Evolutionary conservation across 495 filamentous ascomycete genomes (phyloP), one percentile per base, ranked within the genome.

Genomic region (Penicillium goetzii): DNA sequence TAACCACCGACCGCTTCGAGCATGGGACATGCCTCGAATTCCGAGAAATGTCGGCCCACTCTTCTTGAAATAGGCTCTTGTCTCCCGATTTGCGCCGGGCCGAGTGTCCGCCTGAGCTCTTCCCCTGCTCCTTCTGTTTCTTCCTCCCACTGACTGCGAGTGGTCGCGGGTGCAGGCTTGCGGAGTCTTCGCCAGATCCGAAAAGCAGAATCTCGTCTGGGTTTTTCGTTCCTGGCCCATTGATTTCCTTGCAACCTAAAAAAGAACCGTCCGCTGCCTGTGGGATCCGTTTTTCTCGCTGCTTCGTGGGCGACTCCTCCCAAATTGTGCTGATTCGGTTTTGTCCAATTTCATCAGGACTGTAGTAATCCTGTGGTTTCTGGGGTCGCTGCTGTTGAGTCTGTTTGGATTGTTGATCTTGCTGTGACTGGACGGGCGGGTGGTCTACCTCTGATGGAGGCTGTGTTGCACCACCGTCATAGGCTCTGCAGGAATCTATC

Each of bases 181-280:
- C 52, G n/a, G 75, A 67, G 38, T 71, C 68, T 43, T 74, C 64
- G 8, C 59, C 61, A 3, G 74, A 72, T 21, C 74, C 73, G 63
- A 81, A 79, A 7, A 74, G 67, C 19, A 77, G 65, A 33, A 80
- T 78, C 33, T 79, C 77, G 74, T 80, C 78, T 21, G 77, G 77
- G 56, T 78, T 80, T 56, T 73, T 77, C 51, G 70, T 67, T 43
- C 65, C 59, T 12, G 74, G 68, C 14, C 72, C 71, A 58, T 76
- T 75, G 59, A 80, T 79, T 52, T 78, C 77, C 69, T 75, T 77
- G 74, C 78, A 80, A 14, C 77, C 78, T 76, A 81, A 78, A 76
- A 81, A 81, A 76, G 77, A 80, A 15, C 78, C 79, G 30, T 80
- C 78, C 0, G 63, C 60, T 32, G 69, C 74, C 7, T 71, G 38